Conservation (phyloP, 805 yeast species). For the Metschnikowia amazonensis region DNA sequence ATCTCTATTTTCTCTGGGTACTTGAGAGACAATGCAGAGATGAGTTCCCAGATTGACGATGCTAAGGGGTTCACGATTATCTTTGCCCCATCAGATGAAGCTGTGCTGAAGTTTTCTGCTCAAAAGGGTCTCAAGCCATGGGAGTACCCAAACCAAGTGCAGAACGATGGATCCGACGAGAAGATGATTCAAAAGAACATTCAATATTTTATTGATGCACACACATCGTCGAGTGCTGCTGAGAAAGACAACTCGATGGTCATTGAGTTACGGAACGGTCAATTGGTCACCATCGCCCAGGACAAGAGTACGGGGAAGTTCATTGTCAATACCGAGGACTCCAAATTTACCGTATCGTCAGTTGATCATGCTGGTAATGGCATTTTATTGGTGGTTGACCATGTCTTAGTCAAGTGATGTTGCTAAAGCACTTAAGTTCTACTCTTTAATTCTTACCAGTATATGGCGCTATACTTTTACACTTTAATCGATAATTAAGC, state of each 20-base stretch:
- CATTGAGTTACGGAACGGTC: conserved; percentile 8
- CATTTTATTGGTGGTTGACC: conserved; percentile 34
- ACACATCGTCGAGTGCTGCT: conserved; percentile 31
- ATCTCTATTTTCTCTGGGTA: conserved; percentile 66
- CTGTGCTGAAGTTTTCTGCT: conserved; percentile 39
- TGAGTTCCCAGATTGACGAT: conserved; percentile 47
- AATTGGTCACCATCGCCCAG: conserved; percentile 4
- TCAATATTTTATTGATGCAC: conserved; percentile 57
- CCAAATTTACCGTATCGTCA: conserved; percentile 21
- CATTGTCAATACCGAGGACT: conserved; percentile 15
- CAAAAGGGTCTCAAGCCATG: conserved; percentile 64
- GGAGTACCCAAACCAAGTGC: conserved; percentile 64
- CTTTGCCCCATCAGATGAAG: conserved; percentile 69
- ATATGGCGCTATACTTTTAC: not conserved
- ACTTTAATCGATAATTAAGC: not conserved
- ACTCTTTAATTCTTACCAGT: not conserved
- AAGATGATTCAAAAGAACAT: conserved; percentile 50
- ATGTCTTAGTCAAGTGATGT: conserved; percentile 21
- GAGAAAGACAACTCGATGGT: conserved; percentile 1
- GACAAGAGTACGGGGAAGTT: conserved; percentile 2
- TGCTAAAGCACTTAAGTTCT: not conserved
- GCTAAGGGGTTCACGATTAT: conserved; percentile 44
- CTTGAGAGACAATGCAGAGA: conserved; percentile 56
- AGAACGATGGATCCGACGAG: conserved; percentile 29
- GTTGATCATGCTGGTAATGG: conserved; percentile 39